A percentile compares a stretch with the other conserved stretches of the same genome.
Evolutionary conservation across 2,329 filamentous ascomycete species (phyloP).

Genomic region (Microthyrium microscopicum): DNA sequence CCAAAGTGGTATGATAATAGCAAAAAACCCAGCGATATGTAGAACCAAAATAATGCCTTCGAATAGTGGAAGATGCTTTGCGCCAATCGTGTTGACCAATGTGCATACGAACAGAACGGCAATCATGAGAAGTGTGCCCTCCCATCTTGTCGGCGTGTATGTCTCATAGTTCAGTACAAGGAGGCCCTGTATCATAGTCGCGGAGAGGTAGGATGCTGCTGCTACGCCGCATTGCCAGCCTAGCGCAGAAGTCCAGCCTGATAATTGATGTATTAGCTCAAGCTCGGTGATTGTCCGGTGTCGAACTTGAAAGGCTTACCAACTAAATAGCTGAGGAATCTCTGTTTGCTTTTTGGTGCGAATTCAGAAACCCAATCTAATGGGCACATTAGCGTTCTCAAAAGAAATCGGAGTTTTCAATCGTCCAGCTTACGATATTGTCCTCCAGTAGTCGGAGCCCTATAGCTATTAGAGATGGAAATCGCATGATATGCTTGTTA

Average conservation of each 20-base stretch:
- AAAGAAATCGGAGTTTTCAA: too few species aligned
- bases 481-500: too few species aligned
- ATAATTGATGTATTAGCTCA: too few species aligned
- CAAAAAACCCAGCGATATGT: slow-evolving; percentile 16
- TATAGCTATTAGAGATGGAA: too few species aligned
- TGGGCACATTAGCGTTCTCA: too few species aligned
- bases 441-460: slow-evolving; percentile 11
- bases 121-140: slow-evolving; percentile 9
- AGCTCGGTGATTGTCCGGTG: too few species aligned
- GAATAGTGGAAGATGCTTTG: slow-evolving; percentile 13
- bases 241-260: slow-evolving; percentile 19
- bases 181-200: slow-evolving; percentile 19
- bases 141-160: slow-evolving; percentile 14
- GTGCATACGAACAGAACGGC: slow-evolving; percentile 9
- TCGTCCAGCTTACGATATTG: too few species aligned
- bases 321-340: slow-evolving; percentile 9
- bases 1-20: slow-evolving; percentile 16
- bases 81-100: slow-evolving; percentile 13
- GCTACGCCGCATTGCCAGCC: slow-evolving; percentile 9
- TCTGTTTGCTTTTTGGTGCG: slow-evolving; percentile 7
- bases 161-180: slow-evolving; percentile 20
- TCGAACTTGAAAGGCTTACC: too few species aligned
- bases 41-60: slow-evolving; percentile 15
- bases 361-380: slow-evolving; percentile 17
- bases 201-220: slow-evolving; percentile 8